Conservation (phyloP, 1,139 yeast genomes). For the Hansenula lynferdii region DNA sequence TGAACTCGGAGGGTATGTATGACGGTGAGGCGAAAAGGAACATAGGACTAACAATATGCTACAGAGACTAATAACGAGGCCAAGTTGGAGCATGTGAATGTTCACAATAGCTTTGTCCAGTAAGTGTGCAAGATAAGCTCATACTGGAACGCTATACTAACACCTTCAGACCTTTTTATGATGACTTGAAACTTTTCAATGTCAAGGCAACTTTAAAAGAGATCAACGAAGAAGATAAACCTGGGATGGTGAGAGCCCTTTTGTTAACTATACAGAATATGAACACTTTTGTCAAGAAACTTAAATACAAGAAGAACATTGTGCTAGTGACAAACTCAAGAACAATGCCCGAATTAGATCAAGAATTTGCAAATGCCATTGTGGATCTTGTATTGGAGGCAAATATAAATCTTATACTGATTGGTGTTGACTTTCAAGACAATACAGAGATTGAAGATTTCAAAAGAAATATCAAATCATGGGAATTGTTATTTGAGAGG, state of each 20-base stretch:
- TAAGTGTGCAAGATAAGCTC: too few species aligned
- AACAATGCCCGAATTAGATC: constrained; percentile 10
- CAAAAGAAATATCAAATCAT: constrained; percentile 2
- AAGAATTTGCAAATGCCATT: constrained; percentile 6
- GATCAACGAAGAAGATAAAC: constrained; percentile 5
- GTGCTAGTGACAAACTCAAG: constrained; percentile 19
- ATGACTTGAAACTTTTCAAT: constrained; percentile 9
- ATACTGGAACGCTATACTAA: too few species aligned
- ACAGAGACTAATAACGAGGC: constrained; percentile 8
- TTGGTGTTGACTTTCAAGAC: constrained; percentile 20
- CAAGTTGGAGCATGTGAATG: constrained; percentile 7
- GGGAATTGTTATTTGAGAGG: constrained; percentile 9
- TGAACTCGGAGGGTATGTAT: constrained; percentile 28
- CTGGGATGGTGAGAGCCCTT: constrained; percentile 15
- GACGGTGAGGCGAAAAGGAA: constrained; percentile 1
- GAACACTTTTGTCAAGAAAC: constrained; percentile 15
- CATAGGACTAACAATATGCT: constrained; percentile 3
- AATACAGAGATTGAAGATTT: neutral
- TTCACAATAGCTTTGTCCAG: constrained; percentile 9
- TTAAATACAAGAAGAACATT: constrained; percentile 20
- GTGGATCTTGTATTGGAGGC: neutral
- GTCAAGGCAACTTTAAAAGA: constrained; percentile 3
- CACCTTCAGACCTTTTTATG: constrained; percentile 6
- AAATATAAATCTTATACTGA: constrained; percentile 11
- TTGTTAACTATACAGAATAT: constrained; percentile 16